Conservation (phyloP, 2,329 filamentous ascomycete species). For the Epichloe elymi region DNA sequence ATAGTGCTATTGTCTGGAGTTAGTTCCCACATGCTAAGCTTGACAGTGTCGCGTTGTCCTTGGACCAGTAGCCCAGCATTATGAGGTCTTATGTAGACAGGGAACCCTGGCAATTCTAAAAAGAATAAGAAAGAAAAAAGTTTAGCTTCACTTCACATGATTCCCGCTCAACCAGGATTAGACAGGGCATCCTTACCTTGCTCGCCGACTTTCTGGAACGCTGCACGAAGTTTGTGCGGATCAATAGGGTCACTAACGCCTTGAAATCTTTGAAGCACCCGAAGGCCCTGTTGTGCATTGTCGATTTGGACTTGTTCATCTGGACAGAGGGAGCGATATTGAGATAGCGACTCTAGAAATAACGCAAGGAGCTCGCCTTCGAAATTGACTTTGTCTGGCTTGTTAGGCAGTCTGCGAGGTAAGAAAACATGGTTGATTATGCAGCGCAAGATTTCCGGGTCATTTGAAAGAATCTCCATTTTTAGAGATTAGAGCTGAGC, state of each 20-base stretch:
- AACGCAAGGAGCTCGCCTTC: not conserved
- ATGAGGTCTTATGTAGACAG: not conserved
- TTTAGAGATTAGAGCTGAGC: not conserved
- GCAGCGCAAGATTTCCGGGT: not conserved
- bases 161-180: not conserved
- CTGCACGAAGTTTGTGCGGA: not conserved
- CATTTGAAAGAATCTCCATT: not conserved
- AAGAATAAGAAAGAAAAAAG: too few relatives aligned
- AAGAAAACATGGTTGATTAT: conserved; percentile 6
- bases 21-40: not conserved
- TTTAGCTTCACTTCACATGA: not conserved
- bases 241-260: not conserved
- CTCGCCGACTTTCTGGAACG: not conserved
- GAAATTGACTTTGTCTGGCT: not conserved
- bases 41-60: not conserved
- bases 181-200: not conserved
- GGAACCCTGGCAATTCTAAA: not conserved
- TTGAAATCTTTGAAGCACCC: not conserved
- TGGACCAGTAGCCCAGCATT: not conserved
- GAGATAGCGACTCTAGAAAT: not conserved
- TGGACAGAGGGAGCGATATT: not conserved
- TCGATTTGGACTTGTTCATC: not conserved
- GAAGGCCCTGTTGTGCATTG: not conserved
- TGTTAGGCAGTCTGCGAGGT: conserved; percentile 1
- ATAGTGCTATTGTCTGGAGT: not conserved